Evolutionary conservation across 2,329 filamentous ascomycete genomes (phyloP).

Genomic region (Trichoderma lentiforme): DNA sequence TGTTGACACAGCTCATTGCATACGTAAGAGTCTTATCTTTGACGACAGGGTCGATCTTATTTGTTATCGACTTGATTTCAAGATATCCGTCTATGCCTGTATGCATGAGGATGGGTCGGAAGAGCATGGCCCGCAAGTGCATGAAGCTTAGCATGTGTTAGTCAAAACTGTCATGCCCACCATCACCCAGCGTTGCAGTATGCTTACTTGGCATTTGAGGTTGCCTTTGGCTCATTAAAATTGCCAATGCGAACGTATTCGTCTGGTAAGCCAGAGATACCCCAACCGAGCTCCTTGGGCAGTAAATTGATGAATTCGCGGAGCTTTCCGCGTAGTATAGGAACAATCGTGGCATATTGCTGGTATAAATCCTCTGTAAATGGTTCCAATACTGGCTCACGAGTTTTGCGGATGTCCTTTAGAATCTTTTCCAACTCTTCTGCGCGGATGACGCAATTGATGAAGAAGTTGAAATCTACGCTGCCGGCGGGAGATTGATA

Average conservation of each 20-base stretch:
- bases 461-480: conserved; percentile 21
- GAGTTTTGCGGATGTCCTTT: background rate
- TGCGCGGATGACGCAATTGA: conserved; percentile 22
- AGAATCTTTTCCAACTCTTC: conserved; percentile 30
- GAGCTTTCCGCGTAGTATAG: background rate
- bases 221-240: background rate
- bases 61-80: background rate
- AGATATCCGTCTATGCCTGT: conserved; percentile 22
- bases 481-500: background rate
- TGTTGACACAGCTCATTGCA: conserved; percentile 30
- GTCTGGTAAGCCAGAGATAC: background rate
- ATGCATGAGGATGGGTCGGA: conserved; percentile 24
- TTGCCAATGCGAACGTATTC: background rate
- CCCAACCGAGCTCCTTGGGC: background rate
- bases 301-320: background rate
- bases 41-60: background rate
- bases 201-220: background rate
- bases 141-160: conserved; percentile 11
- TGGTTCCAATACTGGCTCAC: background rate
- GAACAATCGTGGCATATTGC: background rate
- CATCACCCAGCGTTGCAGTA: no score
- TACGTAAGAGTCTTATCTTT: conserved; percentile 24
- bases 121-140: conserved; percentile 20
- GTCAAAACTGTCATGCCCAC: background rate
- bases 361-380: background rate